A percentile compares a stretch with the other conserved stretches of the same genome.
phyloP scores from a whole-genome alignment of 2,329 filamentous ascomycete genomes.

The Aspergillus cejpii region DNA sequence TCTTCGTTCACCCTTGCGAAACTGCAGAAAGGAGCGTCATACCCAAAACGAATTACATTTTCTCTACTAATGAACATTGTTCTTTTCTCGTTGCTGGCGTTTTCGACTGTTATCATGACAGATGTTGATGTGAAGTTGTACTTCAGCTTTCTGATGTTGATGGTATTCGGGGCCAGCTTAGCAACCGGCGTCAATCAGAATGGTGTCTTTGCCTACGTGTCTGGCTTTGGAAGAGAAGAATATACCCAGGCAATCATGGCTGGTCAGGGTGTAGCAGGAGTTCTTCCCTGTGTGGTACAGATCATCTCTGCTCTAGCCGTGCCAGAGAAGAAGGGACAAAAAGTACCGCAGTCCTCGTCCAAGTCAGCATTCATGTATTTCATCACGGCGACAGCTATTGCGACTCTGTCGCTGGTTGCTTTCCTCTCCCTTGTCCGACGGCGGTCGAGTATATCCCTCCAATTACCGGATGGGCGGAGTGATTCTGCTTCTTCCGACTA shows the following conservation, averaged over 20 bases:
- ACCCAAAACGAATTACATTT: constrained; percentile 74
- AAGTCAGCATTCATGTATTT: constrained; percentile 86
- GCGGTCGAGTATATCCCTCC: constrained; percentile 10
- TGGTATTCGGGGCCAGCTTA: constrained; percentile 71
- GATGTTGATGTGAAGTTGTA: constrained; percentile 59
- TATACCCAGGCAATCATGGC: constrained; percentile 97
- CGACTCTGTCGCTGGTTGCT: constrained; percentile 60
- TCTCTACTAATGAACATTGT: constrained; percentile 71
- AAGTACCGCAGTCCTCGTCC: constrained; percentile 44
- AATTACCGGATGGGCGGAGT: constrained; percentile 13
- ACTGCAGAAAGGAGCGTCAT: constrained; percentile 74
- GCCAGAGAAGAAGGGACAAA: constrained; percentile 39
- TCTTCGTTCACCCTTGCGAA: constrained; percentile 71
- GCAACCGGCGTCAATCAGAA: constrained; percentile 87
- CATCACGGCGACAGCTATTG: constrained; percentile 74
- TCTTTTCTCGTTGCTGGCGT: constrained; percentile 68
- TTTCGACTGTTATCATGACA: constrained; percentile 67
- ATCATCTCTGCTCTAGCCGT: constrained; percentile 73
- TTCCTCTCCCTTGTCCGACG: constrained; percentile 67
- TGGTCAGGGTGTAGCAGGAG: constrained; percentile 85
- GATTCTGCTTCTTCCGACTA: constrained; percentile 23
- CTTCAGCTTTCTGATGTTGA: constrained; percentile 71
- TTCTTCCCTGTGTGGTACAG: constrained; percentile 80
- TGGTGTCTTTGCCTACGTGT: constrained; percentile 84
- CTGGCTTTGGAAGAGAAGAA: constrained; percentile 73